Conservation (phyloP, 2,329 filamentous ascomycete genomes). For the Aspergillus viridinutans region DNA sequence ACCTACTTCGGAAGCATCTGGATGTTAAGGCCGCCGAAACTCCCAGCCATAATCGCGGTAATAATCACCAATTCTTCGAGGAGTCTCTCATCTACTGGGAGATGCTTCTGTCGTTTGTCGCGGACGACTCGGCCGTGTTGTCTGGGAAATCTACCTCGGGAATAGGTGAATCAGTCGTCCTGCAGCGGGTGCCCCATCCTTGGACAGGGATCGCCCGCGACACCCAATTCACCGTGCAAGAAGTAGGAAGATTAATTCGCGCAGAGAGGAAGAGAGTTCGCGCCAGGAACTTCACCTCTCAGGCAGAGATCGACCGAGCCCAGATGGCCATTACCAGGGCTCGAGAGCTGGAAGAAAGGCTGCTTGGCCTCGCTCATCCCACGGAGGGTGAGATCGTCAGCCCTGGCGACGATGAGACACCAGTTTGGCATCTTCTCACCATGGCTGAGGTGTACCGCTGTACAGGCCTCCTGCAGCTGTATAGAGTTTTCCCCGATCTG, state of each 20-base stretch:
- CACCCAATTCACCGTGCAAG: conserved; percentile 36
- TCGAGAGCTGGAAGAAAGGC: conserved; percentile 44
- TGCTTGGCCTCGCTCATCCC: conserved; percentile 46
- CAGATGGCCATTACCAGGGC: conserved; percentile 35
- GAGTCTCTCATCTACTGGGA: conserved; percentile 57
- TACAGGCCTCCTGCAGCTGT: conserved; percentile 52
- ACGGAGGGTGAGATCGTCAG: conserved; percentile 46
- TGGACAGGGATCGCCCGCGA: conserved; percentile 39
- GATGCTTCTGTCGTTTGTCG: conserved; percentile 54
- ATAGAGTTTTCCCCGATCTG: conserved; percentile 51
- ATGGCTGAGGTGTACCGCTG: conserved; percentile 53
- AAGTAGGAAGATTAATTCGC: conserved; percentile 44
- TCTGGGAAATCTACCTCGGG: conserved; percentile 18
- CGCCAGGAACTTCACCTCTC: conserved; percentile 34
- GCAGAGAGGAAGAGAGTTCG: conserved; percentile 33
- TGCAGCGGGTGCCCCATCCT: conserved; percentile 36
- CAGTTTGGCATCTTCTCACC: conserved; percentile 50
- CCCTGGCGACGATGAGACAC: conserved; percentile 50
- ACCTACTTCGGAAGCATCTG: conserved; percentile 40
- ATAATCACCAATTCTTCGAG: conserved; percentile 52
- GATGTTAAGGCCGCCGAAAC: conserved; percentile 34
- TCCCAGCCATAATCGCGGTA: conserved; percentile 21
- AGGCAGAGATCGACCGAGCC: conserved; percentile 29
- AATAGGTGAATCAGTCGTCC: conserved; percentile 24
- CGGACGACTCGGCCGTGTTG: conserved; percentile 34